A percentile compares a stretch with the other conserved stretches of the same genome.
phyloP scores from a whole-genome alignment of 768 basidiomycete genomes.

The Pholiota molesta region DNA sequence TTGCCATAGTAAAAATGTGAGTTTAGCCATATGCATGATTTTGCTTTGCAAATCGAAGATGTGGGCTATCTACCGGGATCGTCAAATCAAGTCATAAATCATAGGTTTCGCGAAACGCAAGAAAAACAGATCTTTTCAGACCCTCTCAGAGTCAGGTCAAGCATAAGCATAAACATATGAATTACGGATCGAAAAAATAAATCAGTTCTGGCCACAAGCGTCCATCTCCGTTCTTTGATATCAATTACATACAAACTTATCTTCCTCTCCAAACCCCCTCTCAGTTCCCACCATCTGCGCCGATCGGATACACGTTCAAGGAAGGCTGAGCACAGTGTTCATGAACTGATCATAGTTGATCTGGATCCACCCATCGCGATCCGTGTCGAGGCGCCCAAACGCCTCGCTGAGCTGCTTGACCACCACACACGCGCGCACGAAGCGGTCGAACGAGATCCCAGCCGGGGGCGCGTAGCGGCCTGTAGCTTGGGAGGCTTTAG shows the following conservation, averaged over 20 bases:
- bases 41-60: too few species aligned
- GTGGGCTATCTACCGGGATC: too few species aligned
- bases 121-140: neutral
- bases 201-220: neutral
- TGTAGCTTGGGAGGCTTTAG: conserved; percentile 53
- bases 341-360: conserved; percentile 76
- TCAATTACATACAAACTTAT: conserved; percentile 1
- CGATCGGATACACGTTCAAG: conserved; percentile 38
- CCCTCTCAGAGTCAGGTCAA: neutral
- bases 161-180: neutral
- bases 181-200: neutral
- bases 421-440: conserved; percentile 84
- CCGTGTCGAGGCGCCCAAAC: conserved; percentile 66
- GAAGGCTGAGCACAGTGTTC: conserved; percentile 64
- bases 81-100: too few species aligned
- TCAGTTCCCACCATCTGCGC: neutral
- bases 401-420: conserved; percentile 77
- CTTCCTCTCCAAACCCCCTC: neutral
- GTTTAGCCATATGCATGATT: too few species aligned
- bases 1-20: too few species aligned
- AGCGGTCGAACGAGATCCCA: conserved; percentile 85
- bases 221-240: neutral
- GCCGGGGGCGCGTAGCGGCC: conserved; percentile 36
- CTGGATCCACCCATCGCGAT: conserved; percentile 73
- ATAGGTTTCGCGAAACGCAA: too few species aligned